Conservation (phyloP, 768 basidiomycete species). For the Flagelloscypha sp. region DNA sequence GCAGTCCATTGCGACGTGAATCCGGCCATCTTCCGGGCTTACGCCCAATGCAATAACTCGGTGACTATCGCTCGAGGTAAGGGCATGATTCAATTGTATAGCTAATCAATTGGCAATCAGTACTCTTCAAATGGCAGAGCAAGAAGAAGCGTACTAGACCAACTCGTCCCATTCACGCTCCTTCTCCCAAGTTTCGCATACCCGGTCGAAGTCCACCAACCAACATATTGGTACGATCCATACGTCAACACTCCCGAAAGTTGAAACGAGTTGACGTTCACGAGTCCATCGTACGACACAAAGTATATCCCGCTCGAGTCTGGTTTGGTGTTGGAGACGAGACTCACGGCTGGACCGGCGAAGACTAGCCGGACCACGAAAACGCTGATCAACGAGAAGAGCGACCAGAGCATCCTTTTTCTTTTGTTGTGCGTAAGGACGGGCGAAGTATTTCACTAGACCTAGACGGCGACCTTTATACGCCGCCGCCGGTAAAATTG, state of each 20-base stretch:
- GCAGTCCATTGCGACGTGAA: constrained; percentile 40
- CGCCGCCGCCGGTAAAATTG: too few species aligned
- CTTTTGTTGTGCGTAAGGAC: too few species aligned
- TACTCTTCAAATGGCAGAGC: too few species aligned
- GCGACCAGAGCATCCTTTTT: too few species aligned
- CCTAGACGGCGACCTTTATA: too few species aligned
- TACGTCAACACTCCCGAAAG: constrained; percentile 32
- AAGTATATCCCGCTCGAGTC: constrained; percentile 36
- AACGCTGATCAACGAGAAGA: too few species aligned
- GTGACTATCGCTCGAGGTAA: constrained; percentile 35
- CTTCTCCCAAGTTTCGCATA: constrained; percentile 31
- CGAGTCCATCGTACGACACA: constrained; percentile 37
- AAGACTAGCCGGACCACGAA: background rate
- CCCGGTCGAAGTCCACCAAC: constrained; percentile 37
- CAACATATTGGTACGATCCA: constrained; percentile 33
- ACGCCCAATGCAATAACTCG: constrained; percentile 37
- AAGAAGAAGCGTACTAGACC: too few species aligned
- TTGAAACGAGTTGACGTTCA: constrained; percentile 41
- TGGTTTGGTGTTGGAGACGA: constrained; percentile 28
- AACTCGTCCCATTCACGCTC: too few species aligned
- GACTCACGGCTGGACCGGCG: constrained; percentile 33
- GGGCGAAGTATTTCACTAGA: too few species aligned
- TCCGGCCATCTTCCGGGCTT: constrained; percentile 35
- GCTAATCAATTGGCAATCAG: constrained; percentile 34
- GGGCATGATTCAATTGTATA: constrained; percentile 32